Conservation (phyloP, 768 basidiomycete genomes). For the Amanita pallidorosea region DNA sequence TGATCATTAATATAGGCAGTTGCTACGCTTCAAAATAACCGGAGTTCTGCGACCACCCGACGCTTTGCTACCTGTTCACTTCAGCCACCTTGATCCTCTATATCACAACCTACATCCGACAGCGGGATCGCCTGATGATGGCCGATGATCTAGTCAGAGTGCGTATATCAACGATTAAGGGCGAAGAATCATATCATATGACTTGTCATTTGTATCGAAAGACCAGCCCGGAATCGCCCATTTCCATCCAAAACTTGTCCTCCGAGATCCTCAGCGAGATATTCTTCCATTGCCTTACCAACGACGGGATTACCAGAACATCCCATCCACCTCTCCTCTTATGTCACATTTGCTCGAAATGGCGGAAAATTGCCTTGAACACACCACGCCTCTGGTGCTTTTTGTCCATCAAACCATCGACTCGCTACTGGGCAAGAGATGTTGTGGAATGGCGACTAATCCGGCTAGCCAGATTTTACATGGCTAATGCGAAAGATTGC, state of each 20-base stretch:
- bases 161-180: neutral
- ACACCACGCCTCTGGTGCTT: neutral
- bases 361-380: neutral
- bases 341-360: slow-evolving; percentile 1
- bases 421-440: neutral
- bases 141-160: neutral
- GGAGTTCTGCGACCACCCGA: neutral
- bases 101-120: neutral
- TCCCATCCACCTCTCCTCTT: neutral
- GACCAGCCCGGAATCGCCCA: neutral
- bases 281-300: slow-evolving; percentile 1
- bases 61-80: neutral
- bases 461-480: neutral
- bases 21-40: neutral
- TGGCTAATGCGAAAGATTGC: slow-evolving; percentile 1
- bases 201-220: neutral
- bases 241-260: neutral
- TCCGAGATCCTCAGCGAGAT: neutral
- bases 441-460: neutral
- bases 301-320: neutral
- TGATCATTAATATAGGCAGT: neutral
- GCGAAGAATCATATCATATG: neutral
- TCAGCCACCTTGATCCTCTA: neutral
- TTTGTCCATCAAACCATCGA: neutral
- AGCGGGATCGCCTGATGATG: neutral